Evolutionary conservation across 2,329 filamentous ascomycete genomes (phyloP).

Genomic region (Exophiala phaeomuriformis): DNA sequence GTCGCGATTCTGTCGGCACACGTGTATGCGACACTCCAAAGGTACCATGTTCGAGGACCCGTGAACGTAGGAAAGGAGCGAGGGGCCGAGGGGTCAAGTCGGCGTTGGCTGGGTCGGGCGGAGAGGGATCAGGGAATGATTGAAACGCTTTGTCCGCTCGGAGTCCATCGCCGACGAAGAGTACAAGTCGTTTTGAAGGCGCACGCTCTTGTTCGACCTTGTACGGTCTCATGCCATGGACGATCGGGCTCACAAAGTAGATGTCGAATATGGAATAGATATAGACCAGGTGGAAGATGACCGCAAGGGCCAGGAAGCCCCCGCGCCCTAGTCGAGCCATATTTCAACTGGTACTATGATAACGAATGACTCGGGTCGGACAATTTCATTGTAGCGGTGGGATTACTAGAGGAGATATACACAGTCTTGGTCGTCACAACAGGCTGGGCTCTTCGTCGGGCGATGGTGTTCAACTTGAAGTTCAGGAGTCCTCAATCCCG

Average conservation of each 20-base stretch:
- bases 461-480: neutral
- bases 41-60: slow-evolving; percentile 80
- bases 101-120: slow-evolving; percentile 47
- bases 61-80: slow-evolving; percentile 83
- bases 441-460: too few relatives aligned
- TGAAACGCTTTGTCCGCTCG: slow-evolving; percentile 98
- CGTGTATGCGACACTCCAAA: slow-evolving; percentile 97
- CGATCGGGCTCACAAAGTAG: slow-evolving; percentile 96
- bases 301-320: slow-evolving; percentile 78
- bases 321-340: slow-evolving; percentile 59
- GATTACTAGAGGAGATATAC: neutral
- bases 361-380: slow-evolving; percentile 27
- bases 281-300: slow-evolving; percentile 90
- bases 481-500: neutral
- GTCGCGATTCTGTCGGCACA: slow-evolving; percentile 91
- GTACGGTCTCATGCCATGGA: slow-evolving; percentile 86
- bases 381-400: slow-evolving; percentile 1
- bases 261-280: slow-evolving; percentile 96
- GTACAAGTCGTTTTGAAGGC: slow-evolving; percentile 80
- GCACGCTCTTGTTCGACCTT: slow-evolving; percentile 55
- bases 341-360: slow-evolving; percentile 2
- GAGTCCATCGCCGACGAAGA: slow-evolving; percentile 95
- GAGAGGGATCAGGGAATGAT: slow-evolving; percentile 78
- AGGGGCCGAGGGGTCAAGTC: slow-evolving; percentile 67
- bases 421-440: neutral